Evolutionary conservation across 345 rosid genomes (phyloP).

Genomic region (Citrus maxima): DNA sequence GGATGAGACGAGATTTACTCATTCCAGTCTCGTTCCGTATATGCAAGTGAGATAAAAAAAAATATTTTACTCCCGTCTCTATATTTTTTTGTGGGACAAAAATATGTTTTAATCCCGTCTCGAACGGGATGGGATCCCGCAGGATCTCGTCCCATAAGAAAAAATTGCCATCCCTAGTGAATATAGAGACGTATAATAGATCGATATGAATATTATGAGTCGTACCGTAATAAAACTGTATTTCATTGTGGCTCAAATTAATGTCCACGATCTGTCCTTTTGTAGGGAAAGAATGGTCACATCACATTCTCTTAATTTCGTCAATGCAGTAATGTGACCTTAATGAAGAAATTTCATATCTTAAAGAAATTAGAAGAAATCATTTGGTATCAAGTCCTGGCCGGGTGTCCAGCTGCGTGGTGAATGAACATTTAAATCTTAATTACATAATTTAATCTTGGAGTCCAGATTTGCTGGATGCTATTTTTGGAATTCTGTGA

Average conservation of each 20-base stretch:
- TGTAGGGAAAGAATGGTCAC: neutral
- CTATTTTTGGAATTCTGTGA: neutral
- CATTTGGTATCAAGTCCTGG: neutral
- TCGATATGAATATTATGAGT: no score
- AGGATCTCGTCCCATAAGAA: no score
- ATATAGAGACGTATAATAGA: no score
- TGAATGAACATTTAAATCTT: neutral
- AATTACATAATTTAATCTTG: neutral
- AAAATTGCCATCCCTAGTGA: accelerated
- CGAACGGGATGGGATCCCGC: no score
- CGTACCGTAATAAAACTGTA: no score
- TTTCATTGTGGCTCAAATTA: no score
- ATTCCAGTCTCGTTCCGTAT: no score
- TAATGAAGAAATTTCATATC: neutral
- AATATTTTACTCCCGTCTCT: no score
- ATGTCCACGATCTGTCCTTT: neutral
- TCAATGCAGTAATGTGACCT: neutral
- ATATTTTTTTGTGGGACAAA: no score
- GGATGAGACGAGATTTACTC: accelerated
- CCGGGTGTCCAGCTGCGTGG: neutral
- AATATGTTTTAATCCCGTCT: no score
- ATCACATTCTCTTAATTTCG: no score
- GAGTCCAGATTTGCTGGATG: neutral
- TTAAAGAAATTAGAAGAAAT: neutral
- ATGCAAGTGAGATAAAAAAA: no score